Base-by-base conservation (phyloP, 1,284 basidiomycete species). In the Pseudozyma sp. region DNA sequence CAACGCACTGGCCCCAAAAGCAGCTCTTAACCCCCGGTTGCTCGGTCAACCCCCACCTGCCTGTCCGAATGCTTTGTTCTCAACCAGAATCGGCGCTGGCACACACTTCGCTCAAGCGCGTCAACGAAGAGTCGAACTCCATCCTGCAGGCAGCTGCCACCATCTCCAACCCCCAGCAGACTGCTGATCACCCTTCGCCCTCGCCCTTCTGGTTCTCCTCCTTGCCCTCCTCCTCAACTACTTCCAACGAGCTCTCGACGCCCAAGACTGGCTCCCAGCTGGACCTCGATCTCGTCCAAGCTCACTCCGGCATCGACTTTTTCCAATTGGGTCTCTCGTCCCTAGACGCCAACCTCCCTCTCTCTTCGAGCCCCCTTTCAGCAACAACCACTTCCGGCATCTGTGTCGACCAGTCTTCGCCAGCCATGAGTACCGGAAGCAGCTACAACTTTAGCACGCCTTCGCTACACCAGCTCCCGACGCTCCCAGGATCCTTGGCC, bases 11-110 rank as follows among this genome's bases (percentile, higher is more conserved):
- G 42, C 43, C 52, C 48, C 31, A 46, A 42, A 39, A 58, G 60
- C 67, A 59, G 50, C 43, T 39, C 14, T 42, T 44, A 4, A 24
- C 24, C 24, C 24, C 34, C 31, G 47, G 37, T 62, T 63, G 59
- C 51, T 50, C 10, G 46, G 33, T 24, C 31, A 31, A 47, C 43
- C 34, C 17, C 43, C 34, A 24, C 24, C 39, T 31, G n/a, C 46
- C 40, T 43, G 49, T 56, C 50, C 67, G 67, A 51, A 69, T 69
- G 67, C 67, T 69, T 64, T 53, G 45, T 59, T 60, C 57, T 53
- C 56, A 59, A 43, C 60, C 56, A 53, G 53, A 34, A 56, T 51
- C 67, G 35, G 61, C 61, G 67, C 61, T 52, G 40, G 61, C 61
- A 53, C 60, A 55, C 11, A 44, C n/a, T 48, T 56, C 46, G 67